Base-by-base conservation (phyloP, 495 filamentous ascomycete genomes). In the Penicillium macrosclerotiorum region DNA sequence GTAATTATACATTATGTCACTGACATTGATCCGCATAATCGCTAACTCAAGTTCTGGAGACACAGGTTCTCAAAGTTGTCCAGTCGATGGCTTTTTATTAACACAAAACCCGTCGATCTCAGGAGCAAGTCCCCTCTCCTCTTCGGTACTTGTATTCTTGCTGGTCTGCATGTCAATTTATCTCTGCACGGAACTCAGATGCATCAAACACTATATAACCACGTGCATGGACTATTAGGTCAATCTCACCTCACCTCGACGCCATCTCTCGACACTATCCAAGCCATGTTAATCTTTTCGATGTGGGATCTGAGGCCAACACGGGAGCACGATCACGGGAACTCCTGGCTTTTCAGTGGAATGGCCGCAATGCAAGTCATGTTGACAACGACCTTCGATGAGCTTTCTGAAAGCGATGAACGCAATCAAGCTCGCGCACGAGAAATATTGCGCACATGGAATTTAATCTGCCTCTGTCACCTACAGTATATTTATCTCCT, bases 71-170 rank as follows among this genome's bases (percentile, higher is more conserved):
- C 41, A 4, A 52, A 57, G 5, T 5, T 53, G 26, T 57, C 54
- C 4, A 57, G 45, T 24, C 54, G 54, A 14, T 57, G 54, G 54
- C 22, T 57, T 19, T 57, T 57, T 14, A 49, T 57, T 45, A 49
- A 16, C 27, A 57, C 42, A 14, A 37, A 49, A 8, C 49, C 38
- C 1, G 19, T 20, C 1, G 36, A 46, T 3, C 9, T 57, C 20
- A 32, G 45, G 2, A 17, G 32, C 6, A 53, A 45, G 23, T 57
- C 54, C 6, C 27, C 49, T 1, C 27, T 57, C 8, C 50, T 55
- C 8, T 41, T 51, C 19, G 52, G 52, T 13, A 44, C 47, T 40
- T 55, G 52, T 25, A 43, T 51, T 12, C 47, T 55, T 17, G 52
- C 47, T n/a, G 52, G 52, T 12, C 24, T 55, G 14, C 47, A 47